Percentiles rank a stretch among this genome's conserved stretches.
phyloP scores from a whole-genome alignment of 768 basidiomycete genomes.

The Mycena crocata region DNA sequence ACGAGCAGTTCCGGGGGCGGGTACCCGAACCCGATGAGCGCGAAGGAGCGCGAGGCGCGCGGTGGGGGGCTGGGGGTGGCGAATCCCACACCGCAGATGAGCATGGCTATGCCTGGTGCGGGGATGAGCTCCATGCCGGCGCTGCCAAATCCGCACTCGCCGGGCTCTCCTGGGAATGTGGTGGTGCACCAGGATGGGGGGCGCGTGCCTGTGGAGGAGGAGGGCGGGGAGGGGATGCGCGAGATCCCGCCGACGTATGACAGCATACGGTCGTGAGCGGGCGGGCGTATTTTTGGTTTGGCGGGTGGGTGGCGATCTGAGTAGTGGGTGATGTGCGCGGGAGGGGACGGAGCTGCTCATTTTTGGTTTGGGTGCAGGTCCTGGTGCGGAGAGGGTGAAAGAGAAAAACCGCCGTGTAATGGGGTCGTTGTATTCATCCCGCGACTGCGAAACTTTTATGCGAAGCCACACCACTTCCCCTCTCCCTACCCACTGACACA shows the following conservation, averaged over 20 bases:
- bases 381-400: no score
- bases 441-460: no score
- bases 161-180: constrained; percentile 22
- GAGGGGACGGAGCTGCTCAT: no score
- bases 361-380: no score
- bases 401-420: no score
- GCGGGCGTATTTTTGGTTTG: no score
- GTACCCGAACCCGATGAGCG: constrained; percentile 31
- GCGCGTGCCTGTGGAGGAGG: constrained; percentile 27
- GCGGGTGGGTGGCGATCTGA: no score
- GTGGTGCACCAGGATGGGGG: constrained; percentile 34
- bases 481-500: no score
- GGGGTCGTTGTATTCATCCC: no score
- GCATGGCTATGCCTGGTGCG: constrained; percentile 13
- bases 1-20: neutral
- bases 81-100: constrained; percentile 17
- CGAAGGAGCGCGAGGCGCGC: constrained; percentile 32
- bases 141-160: constrained; percentile 33
- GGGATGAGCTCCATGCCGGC: neutral
- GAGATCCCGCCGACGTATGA: constrained; percentile 37
- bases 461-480: no score
- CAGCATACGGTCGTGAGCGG: constrained; percentile 21
- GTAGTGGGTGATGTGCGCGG: no score
- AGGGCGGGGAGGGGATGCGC: constrained; percentile 10
- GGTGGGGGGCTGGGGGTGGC: constrained; percentile 22